phyloP scores from a whole-genome alignment of 345 rosid species.

The Ailanthus altissimus region DNA sequence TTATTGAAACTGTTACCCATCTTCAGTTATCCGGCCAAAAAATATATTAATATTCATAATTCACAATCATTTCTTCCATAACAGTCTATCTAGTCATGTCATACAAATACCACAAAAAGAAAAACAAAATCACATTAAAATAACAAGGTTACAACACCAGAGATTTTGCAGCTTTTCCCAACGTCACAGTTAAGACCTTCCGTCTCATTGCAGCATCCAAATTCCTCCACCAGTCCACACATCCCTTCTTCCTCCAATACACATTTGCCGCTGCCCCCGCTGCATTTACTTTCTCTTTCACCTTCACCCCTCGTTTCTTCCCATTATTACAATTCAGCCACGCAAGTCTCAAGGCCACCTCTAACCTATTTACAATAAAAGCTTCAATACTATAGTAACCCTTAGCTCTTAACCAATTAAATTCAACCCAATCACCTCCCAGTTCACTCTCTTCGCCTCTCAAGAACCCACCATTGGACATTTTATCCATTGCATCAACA shows the following conservation, averaged over 20 bases:
- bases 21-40: neutral
- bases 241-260: constrained; percentile 91
- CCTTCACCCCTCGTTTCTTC: constrained; percentile 73
- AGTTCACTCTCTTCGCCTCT: constrained; percentile 74
- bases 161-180: constrained; percentile 75
- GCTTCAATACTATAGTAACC: constrained; percentile 85
- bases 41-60: neutral
- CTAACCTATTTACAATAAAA: constrained; percentile 79
- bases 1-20: neutral
- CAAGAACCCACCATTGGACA: constrained; percentile 69
- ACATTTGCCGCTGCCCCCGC: constrained; percentile 65
- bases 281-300: constrained; percentile 70
- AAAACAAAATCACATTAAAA: neutral
- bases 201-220: constrained; percentile 52
- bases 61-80: neutral
- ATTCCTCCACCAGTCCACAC: constrained; percentile 83
- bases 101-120: neutral
- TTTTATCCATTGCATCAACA: constrained; percentile 62
- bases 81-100: neutral
- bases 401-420: constrained; percentile 79
- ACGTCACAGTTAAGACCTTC: constrained; percentile 42
- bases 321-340: constrained; percentile 71
- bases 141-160: constrained; percentile 50
- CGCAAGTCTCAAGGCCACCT: constrained; percentile 82
- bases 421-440: constrained; percentile 82